These are phyloP conservation scores for Aspergillus sp. DNA, from an alignment of 2,329 filamentous ascomycete species.

Conservation along the genomic window DNA sequence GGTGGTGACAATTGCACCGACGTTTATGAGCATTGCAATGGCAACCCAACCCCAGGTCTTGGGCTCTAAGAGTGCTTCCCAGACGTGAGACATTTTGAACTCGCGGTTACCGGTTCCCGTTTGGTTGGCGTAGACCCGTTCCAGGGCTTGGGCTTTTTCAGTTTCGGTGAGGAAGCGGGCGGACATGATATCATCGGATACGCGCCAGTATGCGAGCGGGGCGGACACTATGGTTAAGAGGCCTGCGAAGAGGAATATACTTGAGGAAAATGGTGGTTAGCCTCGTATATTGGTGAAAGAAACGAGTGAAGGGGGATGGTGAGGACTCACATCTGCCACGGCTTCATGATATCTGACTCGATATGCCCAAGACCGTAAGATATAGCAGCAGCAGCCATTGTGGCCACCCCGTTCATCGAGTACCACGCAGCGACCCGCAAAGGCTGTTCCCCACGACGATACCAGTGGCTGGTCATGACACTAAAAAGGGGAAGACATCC, in stretches of 20 bases:
- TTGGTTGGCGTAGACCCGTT: constrained; percentile 56
- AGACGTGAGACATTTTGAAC: constrained; percentile 52
- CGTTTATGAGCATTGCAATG: constrained; percentile 66
- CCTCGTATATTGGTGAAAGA: no score
- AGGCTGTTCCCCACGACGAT: constrained; percentile 62
- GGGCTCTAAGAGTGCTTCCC: constrained; percentile 48
- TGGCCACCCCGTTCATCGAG: constrained; percentile 62
- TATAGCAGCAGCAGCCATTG: constrained; percentile 60
- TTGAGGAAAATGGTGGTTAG: constrained; percentile 13
- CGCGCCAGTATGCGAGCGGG: constrained; percentile 62
- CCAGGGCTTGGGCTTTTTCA: constrained; percentile 53
- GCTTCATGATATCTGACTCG: constrained; percentile 44
- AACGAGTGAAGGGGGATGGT: background rate
- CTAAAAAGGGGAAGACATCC: constrained; percentile 54
- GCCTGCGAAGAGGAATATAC: constrained; percentile 65
- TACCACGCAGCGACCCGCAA: constrained; percentile 70
- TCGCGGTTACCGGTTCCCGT: constrained; percentile 52
- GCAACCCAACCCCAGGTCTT: constrained; percentile 64
- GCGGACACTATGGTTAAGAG: constrained; percentile 63
- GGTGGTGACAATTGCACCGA: constrained; percentile 66
- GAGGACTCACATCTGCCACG: constrained; percentile 55
- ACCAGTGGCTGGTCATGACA: constrained; percentile 53
- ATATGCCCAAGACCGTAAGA: constrained; percentile 64
- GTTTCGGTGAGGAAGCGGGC: constrained; percentile 53
- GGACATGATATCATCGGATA: constrained; percentile 62